Conservation (phyloP, 2,329 filamentous ascomycete genomes). For the Neoarthrinium moseri region DNA sequence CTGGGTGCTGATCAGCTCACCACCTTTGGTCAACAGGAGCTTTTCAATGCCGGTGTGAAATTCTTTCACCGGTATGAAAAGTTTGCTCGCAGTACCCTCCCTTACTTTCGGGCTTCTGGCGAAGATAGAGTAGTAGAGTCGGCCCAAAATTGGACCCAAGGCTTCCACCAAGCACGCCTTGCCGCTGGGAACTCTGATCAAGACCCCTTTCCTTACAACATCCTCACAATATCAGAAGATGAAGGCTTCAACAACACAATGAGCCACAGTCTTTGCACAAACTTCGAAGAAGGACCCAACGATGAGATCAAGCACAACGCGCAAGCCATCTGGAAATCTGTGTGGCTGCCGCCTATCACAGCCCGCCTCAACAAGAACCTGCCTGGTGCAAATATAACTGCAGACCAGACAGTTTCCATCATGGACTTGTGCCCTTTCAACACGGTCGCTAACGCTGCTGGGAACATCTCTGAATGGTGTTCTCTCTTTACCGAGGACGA, state of each 20-base stretch:
- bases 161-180: slow-evolving; percentile 60
- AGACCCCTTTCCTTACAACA: slow-evolving; percentile 48
- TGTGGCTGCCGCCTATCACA: slow-evolving; percentile 68
- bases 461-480: slow-evolving; percentile 71
- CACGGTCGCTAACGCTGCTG: slow-evolving; percentile 62
- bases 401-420: slow-evolving; percentile 63
- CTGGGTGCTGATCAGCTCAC: slow-evolving; percentile 71
- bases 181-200: slow-evolving; percentile 32
- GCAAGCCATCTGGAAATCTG: slow-evolving; percentile 56
- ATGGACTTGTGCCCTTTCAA: slow-evolving; percentile 91
- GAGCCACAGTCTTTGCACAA: slow-evolving; percentile 68
- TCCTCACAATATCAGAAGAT: slow-evolving; percentile 69
- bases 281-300: slow-evolving; percentile 61
- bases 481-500: slow-evolving; percentile 69
- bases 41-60: slow-evolving; percentile 71
- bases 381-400: slow-evolving; percentile 63
- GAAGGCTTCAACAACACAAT: slow-evolving; percentile 75
- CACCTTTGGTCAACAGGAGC: slow-evolving; percentile 65
- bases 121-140: slow-evolving; percentile 72
- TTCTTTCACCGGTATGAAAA: slow-evolving; percentile 72
- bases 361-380: slow-evolving; percentile 68
- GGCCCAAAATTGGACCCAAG: slow-evolving; percentile 71
- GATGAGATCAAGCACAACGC: slow-evolving; percentile 47
- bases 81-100: slow-evolving; percentile 56
- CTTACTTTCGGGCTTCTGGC: slow-evolving; percentile 71